A percentile compares a stretch with the other conserved stretches of the same genome.
Conservation (phyloP, 108 stramenopile species). For the Thalassiosira profunda region DNA sequence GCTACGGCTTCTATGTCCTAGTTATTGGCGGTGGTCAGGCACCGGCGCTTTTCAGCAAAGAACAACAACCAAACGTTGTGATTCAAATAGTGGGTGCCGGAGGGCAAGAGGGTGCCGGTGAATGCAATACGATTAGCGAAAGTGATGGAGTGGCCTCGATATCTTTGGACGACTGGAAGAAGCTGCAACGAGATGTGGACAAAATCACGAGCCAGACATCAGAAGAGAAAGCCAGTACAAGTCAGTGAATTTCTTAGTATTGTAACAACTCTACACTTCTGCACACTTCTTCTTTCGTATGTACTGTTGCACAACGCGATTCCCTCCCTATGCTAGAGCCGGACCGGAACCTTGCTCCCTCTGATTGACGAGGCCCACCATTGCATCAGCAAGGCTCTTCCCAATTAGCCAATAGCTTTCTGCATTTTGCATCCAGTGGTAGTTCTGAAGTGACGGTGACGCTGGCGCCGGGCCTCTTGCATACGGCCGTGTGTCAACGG, state of each 20-base stretch:
- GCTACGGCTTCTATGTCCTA: conserved; percentile 47
- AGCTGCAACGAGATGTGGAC: not conserved
- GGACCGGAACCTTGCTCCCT: no score
- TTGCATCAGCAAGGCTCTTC: conserved; percentile 3
- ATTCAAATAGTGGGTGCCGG: not conserved
- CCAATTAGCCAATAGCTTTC: conserved; percentile 11
- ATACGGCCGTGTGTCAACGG: conserved; percentile 6
- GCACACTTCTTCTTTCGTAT: no score
- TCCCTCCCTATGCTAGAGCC: no score
- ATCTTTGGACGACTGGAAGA: conserved; percentile 1
- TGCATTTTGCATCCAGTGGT: conserved; percentile 9
- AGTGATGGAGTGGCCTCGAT: conserved; percentile 2
- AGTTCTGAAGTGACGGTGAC: not conserved
- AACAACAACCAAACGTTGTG: not conserved
- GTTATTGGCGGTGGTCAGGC: conserved; percentile 14
- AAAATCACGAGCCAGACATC: not conserved
- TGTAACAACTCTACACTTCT: no score
- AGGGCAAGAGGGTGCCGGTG: not conserved
- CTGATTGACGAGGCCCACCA: not conserved
- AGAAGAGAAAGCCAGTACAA: not conserved
- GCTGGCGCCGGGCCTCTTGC: not conserved
- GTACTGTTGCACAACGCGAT: no score
- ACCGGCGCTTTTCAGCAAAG: not conserved
- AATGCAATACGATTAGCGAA: not conserved
- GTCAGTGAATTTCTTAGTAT: no score